Base-by-base conservation (phyloP, 2,329 filamentous ascomycete genomes). In the Botrytis deweyae region DNA sequence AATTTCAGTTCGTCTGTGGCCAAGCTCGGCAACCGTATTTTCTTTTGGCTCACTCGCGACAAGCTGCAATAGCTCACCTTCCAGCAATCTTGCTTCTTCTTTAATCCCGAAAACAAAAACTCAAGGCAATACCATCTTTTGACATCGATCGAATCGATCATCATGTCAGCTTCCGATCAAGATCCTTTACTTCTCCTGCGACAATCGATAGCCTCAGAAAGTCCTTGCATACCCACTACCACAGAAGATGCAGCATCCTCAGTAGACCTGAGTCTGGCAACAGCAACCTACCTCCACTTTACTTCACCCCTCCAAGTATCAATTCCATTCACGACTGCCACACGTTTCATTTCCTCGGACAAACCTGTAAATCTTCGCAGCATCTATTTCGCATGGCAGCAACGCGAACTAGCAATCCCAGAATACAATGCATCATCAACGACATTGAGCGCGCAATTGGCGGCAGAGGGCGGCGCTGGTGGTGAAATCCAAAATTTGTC, bases 321-420 rank as follows among this genome's bases (percentile, higher is more conserved):
- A 9, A 87, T 97, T 74, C 86, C 91, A 1, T 88, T 97, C 77
- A 90, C 89, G 69, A 87, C 88, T 22, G 87, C 91, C 16, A 99
- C 96, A 78, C 93, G 96, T 79, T 98, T 98, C 85, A 88, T 93
- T 75, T 95, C 93, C n/a, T 88, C 89, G 74, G 89, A 89, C 66
- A 86, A 87, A 73, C 87, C 92, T 7, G 91, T 97, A 79, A 93
- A 98, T 81, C 87, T 99, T 78, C 94, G 96, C 81, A 96, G 92
- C 82, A 95, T 98, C 83, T 98, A 95, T 86, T 97, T 98, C 81
- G 94, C 94, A 73, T 99, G 94, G 94, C 87, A 93, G 80, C 97
- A 98, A 84, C 94, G 94, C 82, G 95, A 98, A 84, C 90, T 92
- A 72, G 90, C 92, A 72, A 94, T 97, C 77, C 92, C 93, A 18